Evolutionary conservation across 1,284 basidiomycete genomes (phyloP), one percentile per base, ranked within the genome.

Genomic region (Albatrellus sp.): DNA sequence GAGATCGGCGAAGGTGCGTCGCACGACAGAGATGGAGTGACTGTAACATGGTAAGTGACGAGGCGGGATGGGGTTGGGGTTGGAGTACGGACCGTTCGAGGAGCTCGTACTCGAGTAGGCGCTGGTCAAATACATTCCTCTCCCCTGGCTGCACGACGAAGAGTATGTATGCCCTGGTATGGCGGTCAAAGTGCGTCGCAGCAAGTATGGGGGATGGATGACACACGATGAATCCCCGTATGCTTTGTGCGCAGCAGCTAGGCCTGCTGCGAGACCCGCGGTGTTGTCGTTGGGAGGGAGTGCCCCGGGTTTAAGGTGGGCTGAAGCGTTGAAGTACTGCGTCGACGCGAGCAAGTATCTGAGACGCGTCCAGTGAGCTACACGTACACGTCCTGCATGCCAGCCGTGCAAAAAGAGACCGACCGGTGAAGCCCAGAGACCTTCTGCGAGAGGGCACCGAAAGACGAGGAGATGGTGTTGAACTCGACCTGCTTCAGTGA

Each of bases 41-140:
- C 86, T 91, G 44, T 2, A 29, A 13, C 8, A 28, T n/a, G 8
- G 28, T 14, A 8, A 9, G 16, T 30, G 37, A 17, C 19, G n/a
- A 40, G 28, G 39, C 10, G n/a, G 30, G 1, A 40, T 30, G n/a
- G 43, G 29, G 2, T 10, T 5, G 9, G 20, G 17, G 24, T 9
- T 31, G 7, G 16, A 24, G 3, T 4, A 60, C 70, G 41, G 58
- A 88, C 83, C 62, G 72, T 54, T 90, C 77, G 0, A 90, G 60
- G 0, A 98, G 68, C 50, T 88, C 80, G 53, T 90, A 94, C 62
- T 98, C 90, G 12, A 98, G 63, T 64, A 76, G 80, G 4, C 84
- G 73, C 60, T 98, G 96, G 58, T 98, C 94, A 58, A 98, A 98
- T 0, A 94, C 76, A 59, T 98, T 98, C n/a, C 93, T 73, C 61